Base-by-base conservation (phyloP, 768 basidiomycete species). In the Suillus lakei region DNA sequence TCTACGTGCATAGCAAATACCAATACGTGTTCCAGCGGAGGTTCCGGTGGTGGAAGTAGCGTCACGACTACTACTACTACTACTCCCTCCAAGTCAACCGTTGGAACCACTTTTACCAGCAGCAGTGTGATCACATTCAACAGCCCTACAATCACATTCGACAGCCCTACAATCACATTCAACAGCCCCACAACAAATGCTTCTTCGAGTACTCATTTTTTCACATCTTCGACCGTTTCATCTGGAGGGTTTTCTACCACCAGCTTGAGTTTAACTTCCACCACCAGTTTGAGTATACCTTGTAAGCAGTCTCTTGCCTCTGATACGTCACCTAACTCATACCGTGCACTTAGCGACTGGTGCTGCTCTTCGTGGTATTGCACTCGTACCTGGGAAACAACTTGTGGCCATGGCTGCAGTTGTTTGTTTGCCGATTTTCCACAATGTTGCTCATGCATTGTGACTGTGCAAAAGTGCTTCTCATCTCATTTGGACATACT, bases 311-410 rank as follows among this genome's bases (percentile, higher is more conserved):
- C 28, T 5, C 23, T 16, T 18, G 12, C 30, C 7, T 23, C 18
- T 30, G 21, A 21, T 9, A 7, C 9, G 6, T 51, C 12, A 15
- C n/a, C 23, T 65, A 34, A 34, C 23, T 41, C 15, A 28, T 6
- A 23, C 32, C n/a, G 60, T 2, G 4, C 39, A 67, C n/a, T 28
- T 43, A 32, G 38, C 16, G 30, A 21, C 26, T 9, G 58, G 46
- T 16, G 64, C 66, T 30, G 55, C 69, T 5, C 26, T 69, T 2
- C 71, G 51, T 32, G 28, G 48, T 54, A 60, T 66, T 1, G 62
- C 68, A 10, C 13, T 53, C 18, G 41, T 23, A 4, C 62, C 61
- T 4, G 28, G 60, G 15, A 28, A 60, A 28, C 59, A 60, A 15
- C 34, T 59, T 5, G 34, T 32, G 16, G 50, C 62, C 26, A 32